Evolutionary conservation across 192 early-diverging fungal genomes (phyloP).

Genomic region (Entrophospora sp.): DNA sequence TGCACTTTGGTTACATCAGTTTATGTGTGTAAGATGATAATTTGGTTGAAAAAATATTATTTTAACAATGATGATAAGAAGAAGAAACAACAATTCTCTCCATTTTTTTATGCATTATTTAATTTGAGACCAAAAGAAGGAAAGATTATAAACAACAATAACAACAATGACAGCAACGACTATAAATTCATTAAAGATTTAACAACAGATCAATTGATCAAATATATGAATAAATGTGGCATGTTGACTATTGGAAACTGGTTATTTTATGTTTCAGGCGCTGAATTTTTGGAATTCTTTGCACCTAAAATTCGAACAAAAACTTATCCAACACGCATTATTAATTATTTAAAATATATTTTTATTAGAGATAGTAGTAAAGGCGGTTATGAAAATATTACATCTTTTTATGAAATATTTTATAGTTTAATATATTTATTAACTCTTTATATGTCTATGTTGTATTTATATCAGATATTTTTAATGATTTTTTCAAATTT

Average conservation of each 20-base stretch:
- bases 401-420: neutral
- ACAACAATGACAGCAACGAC: too few relatives aligned
- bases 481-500: neutral
- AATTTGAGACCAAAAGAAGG: neutral
- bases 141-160: too few relatives aligned
- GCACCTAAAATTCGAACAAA: neutral
- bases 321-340: neutral
- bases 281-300: neutral
- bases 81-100: neutral
- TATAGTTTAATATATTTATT: neutral
- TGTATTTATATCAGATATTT: neutral
- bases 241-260: neutral
- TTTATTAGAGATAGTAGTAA: too few relatives aligned
- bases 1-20: neutral
- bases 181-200: neutral
- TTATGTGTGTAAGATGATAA: neutral
- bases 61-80: neutral
- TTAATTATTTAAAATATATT: neutral
- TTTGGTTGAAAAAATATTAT: neutral
- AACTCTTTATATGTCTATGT: neutral
- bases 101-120: neutral
- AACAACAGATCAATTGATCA: neutral
- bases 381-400: neutral
- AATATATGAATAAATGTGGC: neutral
- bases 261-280: neutral